Base-by-base conservation (phyloP, 768 basidiomycete genomes). In the Arthromyces matolae region DNA sequence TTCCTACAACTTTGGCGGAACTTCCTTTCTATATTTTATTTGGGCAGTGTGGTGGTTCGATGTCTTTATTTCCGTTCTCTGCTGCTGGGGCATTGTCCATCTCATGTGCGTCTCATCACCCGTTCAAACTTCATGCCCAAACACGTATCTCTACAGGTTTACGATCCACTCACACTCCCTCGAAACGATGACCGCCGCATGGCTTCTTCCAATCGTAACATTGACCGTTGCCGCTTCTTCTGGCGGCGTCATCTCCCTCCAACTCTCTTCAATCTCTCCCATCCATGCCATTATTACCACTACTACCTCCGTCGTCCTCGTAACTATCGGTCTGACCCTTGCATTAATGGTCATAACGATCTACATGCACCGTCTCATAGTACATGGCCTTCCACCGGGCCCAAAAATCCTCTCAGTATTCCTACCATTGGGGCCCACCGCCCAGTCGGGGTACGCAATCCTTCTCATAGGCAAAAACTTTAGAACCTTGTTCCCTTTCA, bases 371-470 rank as follows among this genome's bases (percentile, higher is more conserved):
- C 78, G 84, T 7, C 70, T 84, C 8, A 73, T 85, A 45, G 51
- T 80, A 8, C 59, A 79, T 55, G 84, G 83, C 8, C 43, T 55
- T 7, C 75, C 81, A 1, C 64, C 68, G 4, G 76, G 75, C 19
- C 56, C 59, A 3, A 63, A 63, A 12, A 70, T 84, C 40, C 63
- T 85, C 47, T 80, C 81, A 5, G 70, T 78, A 4, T 89, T 89
- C 62, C 71, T 90, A n/a, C 85, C 86, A 0, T 63, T 89, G 2
- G 89, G 89, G 3, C 85, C 88, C 0, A 77, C 77, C 44, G 86
- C 81, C 19, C 86, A 89, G 59, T 76, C 81, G 8, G 83, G 81
- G 1, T 81, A 74, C 53, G 70, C 78, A 1, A 60, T 82, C 29
- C 65, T 83, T 14, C 56, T 82, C 5, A 73, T 81, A n/a, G 83